Evolutionary conservation across 495 filamentous ascomycete genomes (phyloP).

Genomic region (Xylaria grammica): DNA sequence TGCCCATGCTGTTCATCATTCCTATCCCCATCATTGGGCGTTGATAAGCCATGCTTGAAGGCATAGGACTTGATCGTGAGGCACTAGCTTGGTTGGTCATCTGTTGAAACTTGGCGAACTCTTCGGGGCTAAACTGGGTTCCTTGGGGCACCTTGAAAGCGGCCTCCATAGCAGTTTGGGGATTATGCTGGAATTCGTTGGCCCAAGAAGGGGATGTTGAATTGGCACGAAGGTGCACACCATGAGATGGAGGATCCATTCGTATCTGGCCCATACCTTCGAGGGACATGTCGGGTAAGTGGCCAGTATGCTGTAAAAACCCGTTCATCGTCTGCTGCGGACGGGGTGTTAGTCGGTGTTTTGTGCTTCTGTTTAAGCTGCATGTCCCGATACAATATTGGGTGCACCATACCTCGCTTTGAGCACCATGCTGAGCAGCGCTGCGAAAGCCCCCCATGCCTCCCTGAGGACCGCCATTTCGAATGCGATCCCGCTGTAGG

Average conservation of each 20-base stretch:
- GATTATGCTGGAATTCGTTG: conserved; percentile 61
- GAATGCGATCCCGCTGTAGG: conserved; percentile 85
- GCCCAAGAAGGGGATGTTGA: conserved; percentile 65
- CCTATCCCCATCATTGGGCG: conserved; percentile 48
- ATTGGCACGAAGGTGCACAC: conserved; percentile 55
- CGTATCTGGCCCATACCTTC: conserved; percentile 46
- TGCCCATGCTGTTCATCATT: conserved; percentile 54
- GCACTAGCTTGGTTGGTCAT: conserved; percentile 59
- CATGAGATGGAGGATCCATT: conserved; percentile 50
- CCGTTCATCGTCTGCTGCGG: conserved; percentile 84
- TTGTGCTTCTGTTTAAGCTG: no score
- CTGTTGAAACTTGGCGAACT: conserved; percentile 85
- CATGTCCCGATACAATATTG: neutral
- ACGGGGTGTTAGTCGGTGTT: conserved; percentile 11
- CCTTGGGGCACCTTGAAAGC: conserved; percentile 67
- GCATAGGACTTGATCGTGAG: conserved; percentile 54
- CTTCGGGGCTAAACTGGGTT: conserved; percentile 76
- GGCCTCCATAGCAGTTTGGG: conserved; percentile 78
- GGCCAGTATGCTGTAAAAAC: conserved; percentile 75
- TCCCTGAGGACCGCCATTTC: conserved; percentile 66
- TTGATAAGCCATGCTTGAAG: conserved; percentile 37
- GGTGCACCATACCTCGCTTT: conserved; percentile 52
- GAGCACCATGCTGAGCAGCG: conserved; percentile 43
- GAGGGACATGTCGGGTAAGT: conserved; percentile 50
- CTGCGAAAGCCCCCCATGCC: conserved; percentile 49